A percentile compares a stretch with the other conserved stretches of the same genome.
These are phyloP conservation scores for Penicillium verrucosum DNA, from an alignment of 2,329 filamentous ascomycete genomes.

Conservation along the genomic window DNA sequence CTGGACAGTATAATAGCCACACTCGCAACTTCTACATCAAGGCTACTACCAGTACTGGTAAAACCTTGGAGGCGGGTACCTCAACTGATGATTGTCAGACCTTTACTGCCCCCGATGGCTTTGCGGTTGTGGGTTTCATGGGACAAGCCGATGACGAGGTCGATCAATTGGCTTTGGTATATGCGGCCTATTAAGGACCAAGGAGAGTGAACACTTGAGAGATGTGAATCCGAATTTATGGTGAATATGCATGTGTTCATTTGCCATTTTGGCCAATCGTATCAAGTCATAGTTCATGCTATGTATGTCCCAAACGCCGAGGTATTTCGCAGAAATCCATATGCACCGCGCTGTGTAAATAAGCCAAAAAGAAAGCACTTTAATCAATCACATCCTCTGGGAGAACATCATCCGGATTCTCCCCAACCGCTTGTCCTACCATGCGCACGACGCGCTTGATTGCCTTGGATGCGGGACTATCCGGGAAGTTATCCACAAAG, in stretches of 20 bases:
- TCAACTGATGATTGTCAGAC: conserved; percentile 49
- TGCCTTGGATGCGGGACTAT: conserved; percentile 83
- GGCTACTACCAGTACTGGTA: conserved; percentile 52
- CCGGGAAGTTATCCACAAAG: conserved; percentile 89
- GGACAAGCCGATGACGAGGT: conserved; percentile 55
- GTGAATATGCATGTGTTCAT: conserved; percentile 1
- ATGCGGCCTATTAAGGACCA: conserved; percentile 11
- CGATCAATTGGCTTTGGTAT: conserved; percentile 50
- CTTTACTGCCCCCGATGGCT: conserved; percentile 49
- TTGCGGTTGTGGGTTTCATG: conserved; percentile 54
- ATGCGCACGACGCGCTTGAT: conserved; percentile 75
- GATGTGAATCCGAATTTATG: background rate
- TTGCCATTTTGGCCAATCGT: conserved; percentile 10
- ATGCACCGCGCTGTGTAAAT: conserved; percentile 25
- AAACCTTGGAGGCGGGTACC: conserved; percentile 46
- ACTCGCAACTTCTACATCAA: conserved; percentile 57
- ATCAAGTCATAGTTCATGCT: conserved; percentile 19
- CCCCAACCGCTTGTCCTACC: conserved; percentile 63
- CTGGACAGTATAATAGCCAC: conserved; percentile 44
- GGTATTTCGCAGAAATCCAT: conserved; percentile 4
- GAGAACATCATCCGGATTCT: conserved; percentile 54
- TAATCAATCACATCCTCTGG: conserved; percentile 33
- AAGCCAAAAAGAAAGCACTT: conserved; percentile 11
- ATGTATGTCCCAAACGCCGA: conserved; percentile 20
- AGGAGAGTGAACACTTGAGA: background rate